Evolutionary conservation across 331 rosid genomes (phyloP).

Genomic region (Erythrophleum ivorense): DNA sequence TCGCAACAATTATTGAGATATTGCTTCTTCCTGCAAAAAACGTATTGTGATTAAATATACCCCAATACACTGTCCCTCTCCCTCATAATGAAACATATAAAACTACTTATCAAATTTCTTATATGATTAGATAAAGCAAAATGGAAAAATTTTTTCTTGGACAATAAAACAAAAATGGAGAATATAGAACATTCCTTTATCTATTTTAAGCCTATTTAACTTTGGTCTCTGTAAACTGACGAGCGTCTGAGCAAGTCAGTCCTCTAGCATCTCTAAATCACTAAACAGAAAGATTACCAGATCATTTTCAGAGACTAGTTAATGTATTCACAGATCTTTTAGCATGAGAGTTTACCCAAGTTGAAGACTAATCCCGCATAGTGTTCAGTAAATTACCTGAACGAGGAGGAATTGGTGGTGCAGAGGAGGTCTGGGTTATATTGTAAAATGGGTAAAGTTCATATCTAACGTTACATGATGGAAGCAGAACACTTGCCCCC

Average conservation of each 20-base stretch:
- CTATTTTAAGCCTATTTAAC: background rate
- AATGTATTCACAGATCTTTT: background rate
- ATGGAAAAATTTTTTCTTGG: no score
- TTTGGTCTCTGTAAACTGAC: background rate
- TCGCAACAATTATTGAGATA: conserved; percentile 31
- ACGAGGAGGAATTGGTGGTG: background rate
- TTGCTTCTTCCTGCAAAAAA: conserved; percentile 32
- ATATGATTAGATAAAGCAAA: no score
- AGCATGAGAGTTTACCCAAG: background rate
- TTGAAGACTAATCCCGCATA: background rate
- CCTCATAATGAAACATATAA: background rate
- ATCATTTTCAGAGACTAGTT: background rate
- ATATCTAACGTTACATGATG: conserved; percentile 34
- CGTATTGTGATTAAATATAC: background rate
- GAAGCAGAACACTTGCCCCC: background rate
- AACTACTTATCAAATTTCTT: background rate
- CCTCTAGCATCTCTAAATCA: background rate
- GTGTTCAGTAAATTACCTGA: conserved; percentile 3
- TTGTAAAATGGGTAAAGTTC: conserved; percentile 41
- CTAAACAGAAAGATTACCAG: background rate
- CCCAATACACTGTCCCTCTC: background rate
- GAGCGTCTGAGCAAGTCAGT: background rate
- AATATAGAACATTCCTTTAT: no score
- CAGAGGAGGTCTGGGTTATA: background rate
- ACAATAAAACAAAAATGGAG: no score